These are phyloP conservation scores for Geotrichum phurueaensis DNA, from an alignment of 1,139 yeast genomes.

Conservation along the genomic window DNA sequence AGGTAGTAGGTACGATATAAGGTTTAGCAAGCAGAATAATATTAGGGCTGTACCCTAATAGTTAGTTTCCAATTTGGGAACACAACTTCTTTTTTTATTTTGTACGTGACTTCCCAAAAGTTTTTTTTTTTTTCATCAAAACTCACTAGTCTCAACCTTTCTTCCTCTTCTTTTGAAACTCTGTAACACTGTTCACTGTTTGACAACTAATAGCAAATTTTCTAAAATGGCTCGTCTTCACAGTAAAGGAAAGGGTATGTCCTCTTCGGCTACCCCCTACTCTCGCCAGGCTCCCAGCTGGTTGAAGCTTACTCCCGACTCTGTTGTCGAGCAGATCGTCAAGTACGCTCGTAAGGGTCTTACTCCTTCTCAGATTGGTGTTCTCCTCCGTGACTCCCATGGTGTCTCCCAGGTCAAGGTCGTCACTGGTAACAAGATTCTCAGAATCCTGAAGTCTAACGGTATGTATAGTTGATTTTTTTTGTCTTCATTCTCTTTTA, in stretches of 20 bases:
- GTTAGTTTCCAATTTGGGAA: background rate
- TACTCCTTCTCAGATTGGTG: conserved; percentile 99
- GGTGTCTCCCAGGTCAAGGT: conserved; percentile 98
- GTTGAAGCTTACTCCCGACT: conserved; percentile 96
- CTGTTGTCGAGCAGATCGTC: conserved; percentile 96
- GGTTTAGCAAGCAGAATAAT: background rate
- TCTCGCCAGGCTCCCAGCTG: conserved; percentile 98
- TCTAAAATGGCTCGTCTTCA: conserved; percentile 57
- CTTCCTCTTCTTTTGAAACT: background rate
- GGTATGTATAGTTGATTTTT: conserved; percentile 46
- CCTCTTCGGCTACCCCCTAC: conserved; percentile 98
- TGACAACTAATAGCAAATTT: background rate
- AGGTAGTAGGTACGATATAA: no score
- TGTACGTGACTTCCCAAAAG: background rate
- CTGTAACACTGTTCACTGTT: conserved; percentile 1
- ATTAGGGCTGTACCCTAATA: conserved; percentile 6
- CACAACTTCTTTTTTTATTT: background rate
- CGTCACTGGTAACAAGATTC: conserved; percentile 98
- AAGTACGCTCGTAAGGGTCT: conserved; percentile 99
- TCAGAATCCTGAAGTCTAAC: conserved; percentile 97
- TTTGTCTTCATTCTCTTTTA: background rate
- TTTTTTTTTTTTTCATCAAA: background rate
- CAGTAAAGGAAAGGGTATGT: conserved; percentile 94
- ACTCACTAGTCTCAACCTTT: background rate
- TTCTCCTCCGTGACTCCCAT: conserved; percentile 98